These are phyloP conservation scores for Penicillium sp. DNA, from an alignment of 2,329 filamentous ascomycete genomes.

Conservation along the genomic window DNA sequence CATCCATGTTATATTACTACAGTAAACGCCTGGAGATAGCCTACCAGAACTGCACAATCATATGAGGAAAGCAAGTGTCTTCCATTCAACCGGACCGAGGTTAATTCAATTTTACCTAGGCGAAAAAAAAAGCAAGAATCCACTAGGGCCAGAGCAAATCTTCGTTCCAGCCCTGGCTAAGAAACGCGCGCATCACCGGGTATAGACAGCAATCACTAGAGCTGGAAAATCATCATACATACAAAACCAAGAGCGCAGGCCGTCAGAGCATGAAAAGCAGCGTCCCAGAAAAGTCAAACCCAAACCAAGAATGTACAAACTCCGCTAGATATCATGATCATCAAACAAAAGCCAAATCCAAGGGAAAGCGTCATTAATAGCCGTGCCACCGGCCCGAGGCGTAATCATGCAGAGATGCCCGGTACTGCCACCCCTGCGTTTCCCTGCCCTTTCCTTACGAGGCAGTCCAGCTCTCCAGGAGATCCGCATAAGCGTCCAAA, in stretches of 20 bases:
- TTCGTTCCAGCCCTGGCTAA: constrained; percentile 7
- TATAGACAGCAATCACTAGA: constrained; percentile 25
- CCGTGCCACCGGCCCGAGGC: neutral
- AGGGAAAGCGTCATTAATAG: constrained; percentile 21
- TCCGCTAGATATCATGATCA: constrained; percentile 28
- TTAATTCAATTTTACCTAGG: neutral
- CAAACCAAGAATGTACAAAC: constrained; percentile 20
- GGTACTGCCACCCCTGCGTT: neutral
- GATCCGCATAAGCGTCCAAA: constrained; percentile 50
- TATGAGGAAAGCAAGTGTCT: neutral
- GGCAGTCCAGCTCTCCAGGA: constrained; percentile 37
- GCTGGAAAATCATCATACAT: constrained; percentile 24
- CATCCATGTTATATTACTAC: neutral
- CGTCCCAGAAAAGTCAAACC: constrained; percentile 2
- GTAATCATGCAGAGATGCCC: neutral
- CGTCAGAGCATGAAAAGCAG: constrained; percentile 7
- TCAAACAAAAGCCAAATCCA: constrained; percentile 16
- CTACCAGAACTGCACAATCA: neutral
- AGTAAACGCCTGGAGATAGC: neutral
- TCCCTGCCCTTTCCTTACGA: neutral
- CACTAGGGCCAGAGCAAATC: neutral
- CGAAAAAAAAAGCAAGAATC: neutral
- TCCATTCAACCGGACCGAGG: constrained; percentile 3
- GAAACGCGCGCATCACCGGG: constrained; percentile 17
- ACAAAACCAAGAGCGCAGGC: constrained; percentile 7